Percentiles rank a stretch among this genome's conserved stretches.
Evolutionary conservation across 1,284 basidiomycete species (phyloP).

Genomic region (Erythrobasidium hasegawianum): DNA sequence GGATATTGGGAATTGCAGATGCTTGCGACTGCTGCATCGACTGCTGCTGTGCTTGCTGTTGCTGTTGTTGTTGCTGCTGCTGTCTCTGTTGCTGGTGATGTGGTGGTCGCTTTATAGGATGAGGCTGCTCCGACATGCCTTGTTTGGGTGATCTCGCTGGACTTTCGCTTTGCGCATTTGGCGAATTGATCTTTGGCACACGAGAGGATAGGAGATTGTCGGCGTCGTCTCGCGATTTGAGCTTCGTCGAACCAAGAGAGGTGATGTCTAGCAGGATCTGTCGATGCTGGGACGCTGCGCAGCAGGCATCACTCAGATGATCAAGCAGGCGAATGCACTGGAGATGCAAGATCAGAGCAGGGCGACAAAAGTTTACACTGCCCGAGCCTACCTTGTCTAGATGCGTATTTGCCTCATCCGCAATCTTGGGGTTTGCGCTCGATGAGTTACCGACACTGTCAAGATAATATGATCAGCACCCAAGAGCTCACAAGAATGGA

Average conservation of each 20-base stretch:
- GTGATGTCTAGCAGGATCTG: constrained; percentile 34
- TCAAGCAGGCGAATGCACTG: constrained; percentile 33
- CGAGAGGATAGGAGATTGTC: constrained; percentile 30
- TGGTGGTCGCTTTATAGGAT: neutral
- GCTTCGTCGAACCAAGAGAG: constrained; percentile 22
- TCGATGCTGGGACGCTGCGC: constrained; percentile 25
- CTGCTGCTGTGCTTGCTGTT: neutral
- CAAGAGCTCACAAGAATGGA: neutral
- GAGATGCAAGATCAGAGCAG: neutral
- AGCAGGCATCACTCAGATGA: constrained; percentile 29
- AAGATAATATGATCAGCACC: neutral
- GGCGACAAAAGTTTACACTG: neutral
- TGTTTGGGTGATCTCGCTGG: neutral
- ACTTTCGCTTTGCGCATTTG: neutral
- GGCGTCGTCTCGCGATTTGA: constrained; percentile 29
- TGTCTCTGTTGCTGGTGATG: constrained; percentile 4
- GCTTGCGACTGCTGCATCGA: neutral
- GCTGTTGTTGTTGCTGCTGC: constrained; percentile 4
- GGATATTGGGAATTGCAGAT: neutral
- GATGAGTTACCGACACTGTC: constrained; percentile 33
- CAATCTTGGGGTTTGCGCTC: constrained; percentile 15
- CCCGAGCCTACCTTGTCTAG: constrained; percentile 22
- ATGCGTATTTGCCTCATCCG: constrained; percentile 17
- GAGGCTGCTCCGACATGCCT: neutral
- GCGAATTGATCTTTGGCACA: constrained; percentile 3